A percentile compares a stretch with the other conserved stretches of the same genome.
These are phyloP conservation scores for Xylaria flabelliformis DNA, from an alignment of 495 filamentous ascomycete genomes.

Conservation along the genomic window DNA sequence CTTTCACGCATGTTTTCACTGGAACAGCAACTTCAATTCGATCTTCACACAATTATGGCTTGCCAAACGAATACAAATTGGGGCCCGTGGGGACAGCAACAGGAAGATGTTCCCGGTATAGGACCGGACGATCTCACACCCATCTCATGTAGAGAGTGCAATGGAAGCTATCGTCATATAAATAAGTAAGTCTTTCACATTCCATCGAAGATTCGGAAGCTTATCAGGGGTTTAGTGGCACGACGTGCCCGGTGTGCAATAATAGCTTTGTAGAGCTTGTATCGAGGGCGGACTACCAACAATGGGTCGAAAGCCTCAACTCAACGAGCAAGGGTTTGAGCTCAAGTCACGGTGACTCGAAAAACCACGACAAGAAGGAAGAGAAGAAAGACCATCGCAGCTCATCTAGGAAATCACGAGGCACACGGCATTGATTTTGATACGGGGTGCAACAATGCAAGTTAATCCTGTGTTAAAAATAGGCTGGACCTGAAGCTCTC, in stretches of 20 bases:
- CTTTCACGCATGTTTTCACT: background rate
- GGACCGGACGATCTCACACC: slow-evolving; percentile 5
- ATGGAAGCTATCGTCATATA: slow-evolving; percentile 16
- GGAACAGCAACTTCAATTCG: background rate
- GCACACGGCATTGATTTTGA: slow-evolving; percentile 1
- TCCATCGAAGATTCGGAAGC: background rate
- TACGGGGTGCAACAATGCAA: background rate
- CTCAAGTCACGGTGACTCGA: slow-evolving; percentile 7
- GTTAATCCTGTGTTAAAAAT: background rate
- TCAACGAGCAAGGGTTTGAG: background rate
- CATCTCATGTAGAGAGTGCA: slow-evolving; percentile 19
- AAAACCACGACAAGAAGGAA: slow-evolving; percentile 16
- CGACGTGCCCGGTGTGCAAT: slow-evolving; percentile 12
- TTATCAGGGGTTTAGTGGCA: slow-evolving; percentile 1
- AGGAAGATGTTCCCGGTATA: slow-evolving; percentile 19
- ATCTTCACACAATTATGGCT: slow-evolving; percentile 10
- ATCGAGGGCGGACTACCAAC: slow-evolving; percentile 14
- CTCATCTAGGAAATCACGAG: slow-evolving; percentile 7
- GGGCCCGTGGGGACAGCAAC: slow-evolving; percentile 6
- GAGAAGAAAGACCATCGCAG: slow-evolving; percentile 15
- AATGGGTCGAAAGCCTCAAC: background rate
- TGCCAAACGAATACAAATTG: background rate
- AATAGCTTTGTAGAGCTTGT: slow-evolving; percentile 22
- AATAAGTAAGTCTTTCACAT: slow-evolving; percentile 6
- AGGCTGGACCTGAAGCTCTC: background rate